phyloP scores from a whole-genome alignment of 768 basidiomycete genomes.

The Candolleomyces aberdarensis region DNA sequence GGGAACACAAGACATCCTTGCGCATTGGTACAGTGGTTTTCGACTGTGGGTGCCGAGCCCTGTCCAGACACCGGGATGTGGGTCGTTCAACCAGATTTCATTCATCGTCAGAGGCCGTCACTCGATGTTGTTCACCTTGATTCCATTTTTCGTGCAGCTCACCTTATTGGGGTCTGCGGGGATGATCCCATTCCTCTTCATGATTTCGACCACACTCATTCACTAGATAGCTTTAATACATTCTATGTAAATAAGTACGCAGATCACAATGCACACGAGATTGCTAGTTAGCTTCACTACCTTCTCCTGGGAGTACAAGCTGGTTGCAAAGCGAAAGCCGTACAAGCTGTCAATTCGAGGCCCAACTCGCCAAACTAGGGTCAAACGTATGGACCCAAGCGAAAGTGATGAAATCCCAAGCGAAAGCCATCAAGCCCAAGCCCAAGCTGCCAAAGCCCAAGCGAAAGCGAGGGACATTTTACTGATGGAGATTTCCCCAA shows the following conservation, averaged over 20 bases:
- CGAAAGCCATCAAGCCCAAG: background rate
- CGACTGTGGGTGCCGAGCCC: background rate
- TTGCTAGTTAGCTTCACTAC: background rate
- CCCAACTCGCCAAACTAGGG: background rate
- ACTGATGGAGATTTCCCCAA: too few species aligned
- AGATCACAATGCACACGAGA: constrained; percentile 9
- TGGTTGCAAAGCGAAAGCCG: background rate
- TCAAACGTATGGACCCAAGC: background rate
- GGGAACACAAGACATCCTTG: background rate
- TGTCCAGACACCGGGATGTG: constrained; percentile 1
- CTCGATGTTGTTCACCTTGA: too few species aligned
- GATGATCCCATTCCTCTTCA: constrained; percentile 20
- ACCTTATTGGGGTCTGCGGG: constrained; percentile 11
- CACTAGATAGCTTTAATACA: constrained; percentile 2
- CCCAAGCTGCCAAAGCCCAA: background rate
- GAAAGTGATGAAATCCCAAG: background rate
- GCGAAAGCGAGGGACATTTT: too few species aligned
- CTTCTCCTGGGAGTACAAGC: background rate
- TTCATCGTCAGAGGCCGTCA: too few species aligned
- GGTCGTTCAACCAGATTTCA: background rate
- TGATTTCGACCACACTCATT: constrained; percentile 5
- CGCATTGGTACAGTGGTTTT: constrained; percentile 1
- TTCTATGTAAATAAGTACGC: background rate
- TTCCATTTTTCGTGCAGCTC: background rate
- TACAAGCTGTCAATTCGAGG: background rate